Percentiles rank a stretch among this genome's conserved stretches.
Conservation (phyloP, 2,329 filamentous ascomycete genomes). For the Epichloe festucae region DNA sequence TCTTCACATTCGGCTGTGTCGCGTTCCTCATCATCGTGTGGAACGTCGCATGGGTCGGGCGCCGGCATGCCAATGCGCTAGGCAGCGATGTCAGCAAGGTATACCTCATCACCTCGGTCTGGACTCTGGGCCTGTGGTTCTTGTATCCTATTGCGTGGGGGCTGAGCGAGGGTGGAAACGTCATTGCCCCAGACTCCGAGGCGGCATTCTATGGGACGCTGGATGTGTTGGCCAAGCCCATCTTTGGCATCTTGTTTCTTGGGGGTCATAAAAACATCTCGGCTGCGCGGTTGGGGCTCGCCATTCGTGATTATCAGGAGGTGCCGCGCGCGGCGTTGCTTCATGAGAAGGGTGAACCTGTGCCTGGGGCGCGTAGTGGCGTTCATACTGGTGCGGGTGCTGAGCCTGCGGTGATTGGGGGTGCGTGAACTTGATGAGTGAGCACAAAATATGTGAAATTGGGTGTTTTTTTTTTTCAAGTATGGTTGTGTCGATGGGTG, state of each 20-base stretch:
- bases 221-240: conserved; percentile 51
- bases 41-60: conserved; percentile 25
- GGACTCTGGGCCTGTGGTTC: conserved; percentile 32
- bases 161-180: conserved; percentile 38
- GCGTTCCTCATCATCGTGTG: conserved; percentile 20
- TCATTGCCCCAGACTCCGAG: conserved; percentile 48
- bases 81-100: conserved; percentile 38
- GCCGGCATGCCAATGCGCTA: conserved; percentile 37
- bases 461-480: no score
- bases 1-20: conserved; percentile 36
- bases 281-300: conserved; percentile 40
- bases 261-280: conserved; percentile 51
- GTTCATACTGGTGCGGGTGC: neutral
- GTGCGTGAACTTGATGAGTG: neutral
- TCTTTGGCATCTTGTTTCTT: conserved; percentile 48
- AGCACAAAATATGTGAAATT: no score
- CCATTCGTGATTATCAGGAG: conserved; percentile 24
- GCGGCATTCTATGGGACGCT: conserved; percentile 57
- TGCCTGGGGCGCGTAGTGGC: no score
- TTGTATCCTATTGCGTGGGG: conserved; percentile 42
- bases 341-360: neutral
- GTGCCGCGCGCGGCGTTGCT: neutral
- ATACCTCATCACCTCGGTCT: conserved; percentile 25
- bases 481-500: no score
- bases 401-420: no score